A percentile compares a stretch with the other conserved stretches of the same genome.
phyloP scores from a whole-genome alignment of 768 basidiomycete genomes.

The Clavaria fumosa region DNA sequence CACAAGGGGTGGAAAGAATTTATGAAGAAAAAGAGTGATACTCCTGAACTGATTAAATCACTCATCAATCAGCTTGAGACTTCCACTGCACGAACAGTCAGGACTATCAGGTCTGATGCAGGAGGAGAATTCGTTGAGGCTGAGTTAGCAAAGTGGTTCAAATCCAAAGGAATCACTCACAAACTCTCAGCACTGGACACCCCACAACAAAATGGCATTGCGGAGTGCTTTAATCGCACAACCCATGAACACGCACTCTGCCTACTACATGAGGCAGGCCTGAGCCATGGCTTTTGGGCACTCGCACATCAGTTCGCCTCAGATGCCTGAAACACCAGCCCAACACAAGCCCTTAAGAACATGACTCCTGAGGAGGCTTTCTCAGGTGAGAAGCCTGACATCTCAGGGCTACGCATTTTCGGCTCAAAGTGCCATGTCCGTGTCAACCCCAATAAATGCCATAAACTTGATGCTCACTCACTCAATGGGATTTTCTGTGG shows the following conservation, averaged over 20 bases:
- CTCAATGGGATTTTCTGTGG: conserved; percentile 1
- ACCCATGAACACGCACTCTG: conserved; percentile 10
- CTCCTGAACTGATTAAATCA: conserved; percentile 2
- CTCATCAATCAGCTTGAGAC: conserved; percentile 7
- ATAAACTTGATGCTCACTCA: conserved; percentile 1
- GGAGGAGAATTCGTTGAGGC: too few relatives aligned
- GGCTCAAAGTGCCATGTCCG: conserved; percentile 11
- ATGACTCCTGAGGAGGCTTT: conserved; percentile 12
- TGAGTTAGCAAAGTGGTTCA: conserved; percentile 7
- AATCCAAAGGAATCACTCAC: conserved; percentile 10
- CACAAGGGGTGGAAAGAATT: conserved; percentile 2
- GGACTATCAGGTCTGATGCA: conserved; percentile 9
- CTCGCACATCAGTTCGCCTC: conserved; percentile 12
- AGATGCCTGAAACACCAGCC: conserved; percentile 12
- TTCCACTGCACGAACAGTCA: conserved; percentile 6
- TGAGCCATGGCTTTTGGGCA: conserved; percentile 14
- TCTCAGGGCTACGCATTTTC: conserved; percentile 15
- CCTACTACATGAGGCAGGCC: conserved; percentile 12
- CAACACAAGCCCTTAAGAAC: conserved; percentile 4
- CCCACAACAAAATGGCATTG: conserved; percentile 18
- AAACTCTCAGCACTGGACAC: conserved; percentile 13
- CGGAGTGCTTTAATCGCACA: conserved; percentile 17
- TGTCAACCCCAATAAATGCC: conserved; percentile 1
- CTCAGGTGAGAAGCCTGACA: conserved; percentile 10
- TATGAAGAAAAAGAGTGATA: conserved; percentile 8